Base-by-base conservation (phyloP, 1,139 yeast genomes). In the Yamadazyma atmosphaerica region DNA sequence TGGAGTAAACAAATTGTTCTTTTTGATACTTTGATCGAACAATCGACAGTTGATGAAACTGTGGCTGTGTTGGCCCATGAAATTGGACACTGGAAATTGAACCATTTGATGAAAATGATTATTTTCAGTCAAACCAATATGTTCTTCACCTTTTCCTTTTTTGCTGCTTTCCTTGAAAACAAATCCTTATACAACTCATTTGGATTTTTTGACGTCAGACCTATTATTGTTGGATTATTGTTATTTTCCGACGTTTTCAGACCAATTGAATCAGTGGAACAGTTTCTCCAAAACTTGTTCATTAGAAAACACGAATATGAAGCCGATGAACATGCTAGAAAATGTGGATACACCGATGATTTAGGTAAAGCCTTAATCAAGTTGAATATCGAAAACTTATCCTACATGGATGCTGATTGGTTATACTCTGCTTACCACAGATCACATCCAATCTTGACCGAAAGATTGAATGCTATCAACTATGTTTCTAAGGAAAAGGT, bases 1-100 rank as follows among this genome's bases (percentile, higher is more conserved):
- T 90, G 97, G 94, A 83, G 89, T 41, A 92, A 92, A 65, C 92
- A 90, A 61, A 92, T 92, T 64, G 98, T 92, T 35, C 75, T 92
- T 38, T 92, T 74, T 59, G 98, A 92, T 55, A 92, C 98, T 7
- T 76, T 92, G 64, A 83, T 92, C 49, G 82, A 86, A 44, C 85
- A 86, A 41, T 82, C 90, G 23, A 68, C 89, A 24, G 77, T 80
- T 24, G 77, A 77, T 35, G 96, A 92, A 63, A 86, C 90, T 23
- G 88, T 90, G 38, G 97, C 98, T 32, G 96, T 92, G 1, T 73
- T 92, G 53, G 98, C 96, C 16, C 98, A 92, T 58, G 98, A 92
- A 68, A 85, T 92, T 50, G 98, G 98, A 35, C 98, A 92, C 62
- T 92, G 98, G 98, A 84, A 85, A 51, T 74, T 85, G 59, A 82